phyloP scores from a whole-genome alignment of 2,329 filamentous ascomycete species.

The Cladophialophora carrionii region DNA sequence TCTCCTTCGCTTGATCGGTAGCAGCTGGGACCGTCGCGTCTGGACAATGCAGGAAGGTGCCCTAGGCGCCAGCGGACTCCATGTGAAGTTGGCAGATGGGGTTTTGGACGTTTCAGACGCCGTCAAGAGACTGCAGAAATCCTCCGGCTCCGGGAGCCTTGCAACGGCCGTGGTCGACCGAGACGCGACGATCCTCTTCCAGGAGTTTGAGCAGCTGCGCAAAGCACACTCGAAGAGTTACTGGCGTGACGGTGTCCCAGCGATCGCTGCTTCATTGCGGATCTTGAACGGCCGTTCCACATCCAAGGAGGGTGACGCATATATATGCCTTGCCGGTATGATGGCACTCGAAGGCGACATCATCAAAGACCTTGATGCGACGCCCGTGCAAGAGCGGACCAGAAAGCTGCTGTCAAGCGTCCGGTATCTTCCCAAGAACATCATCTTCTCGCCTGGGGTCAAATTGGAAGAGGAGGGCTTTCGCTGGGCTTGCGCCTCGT shows the following conservation, averaged over 20 bases:
- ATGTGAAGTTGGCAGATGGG: slow-evolving; percentile 14
- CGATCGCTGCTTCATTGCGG: slow-evolving; percentile 14
- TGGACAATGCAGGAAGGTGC: slow-evolving; percentile 50
- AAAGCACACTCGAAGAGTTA: slow-evolving; percentile 16
- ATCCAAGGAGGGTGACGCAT: slow-evolving; percentile 22
- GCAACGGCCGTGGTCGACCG: slow-evolving; percentile 1
- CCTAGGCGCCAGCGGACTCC: slow-evolving; percentile 11
- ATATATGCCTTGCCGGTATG: slow-evolving; percentile 22
- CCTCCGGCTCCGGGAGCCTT: neutral
- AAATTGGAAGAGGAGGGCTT: slow-evolving; percentile 16
- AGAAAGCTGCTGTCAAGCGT: slow-evolving; percentile 12
- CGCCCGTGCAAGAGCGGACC: slow-evolving; percentile 11
- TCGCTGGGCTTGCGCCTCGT: slow-evolving; percentile 22
- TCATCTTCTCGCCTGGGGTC: slow-evolving; percentile 18
- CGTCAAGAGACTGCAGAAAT: slow-evolving; percentile 2
- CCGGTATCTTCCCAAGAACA: slow-evolving; percentile 12
- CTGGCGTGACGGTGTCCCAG: slow-evolving; percentile 19
- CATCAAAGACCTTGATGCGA: slow-evolving; percentile 9
- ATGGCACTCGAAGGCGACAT: slow-evolving; percentile 12
- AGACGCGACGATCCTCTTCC: slow-evolving; percentile 16
- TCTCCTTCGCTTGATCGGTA: slow-evolving; percentile 42
- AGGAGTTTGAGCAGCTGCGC: slow-evolving; percentile 19
- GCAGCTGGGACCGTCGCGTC: slow-evolving; percentile 47
- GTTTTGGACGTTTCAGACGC: slow-evolving; percentile 7
- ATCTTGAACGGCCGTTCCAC: slow-evolving; percentile 15